Percentiles rank a stretch among this genome's conserved stretches.
Evolutionary conservation across 441 rosid genomes (phyloP).

Genomic region (Pelargonium australe): DNA sequence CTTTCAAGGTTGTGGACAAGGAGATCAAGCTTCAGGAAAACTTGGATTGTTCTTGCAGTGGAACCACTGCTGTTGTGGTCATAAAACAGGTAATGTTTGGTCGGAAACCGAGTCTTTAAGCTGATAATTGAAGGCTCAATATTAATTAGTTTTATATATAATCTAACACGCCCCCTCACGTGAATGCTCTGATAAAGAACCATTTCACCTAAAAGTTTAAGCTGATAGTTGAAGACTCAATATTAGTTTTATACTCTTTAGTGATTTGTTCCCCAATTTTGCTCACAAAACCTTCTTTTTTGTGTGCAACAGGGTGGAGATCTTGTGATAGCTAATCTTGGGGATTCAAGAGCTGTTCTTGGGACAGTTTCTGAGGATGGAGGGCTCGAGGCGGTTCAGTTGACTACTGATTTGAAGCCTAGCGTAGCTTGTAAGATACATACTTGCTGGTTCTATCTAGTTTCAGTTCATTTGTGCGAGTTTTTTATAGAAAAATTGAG

Average conservation of each 20-base stretch:
- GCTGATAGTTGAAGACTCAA: too few species aligned
- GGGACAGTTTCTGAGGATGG: conserved; percentile 45
- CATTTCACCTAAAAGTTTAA: too few species aligned
- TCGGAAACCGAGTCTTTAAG: too few species aligned
- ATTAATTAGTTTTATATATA: too few species aligned
- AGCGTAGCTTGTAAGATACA: conserved; percentile 21
- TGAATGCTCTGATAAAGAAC: background rate
- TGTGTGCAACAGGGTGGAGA: conserved; percentile 45
- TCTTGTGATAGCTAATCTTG: conserved; percentile 75
- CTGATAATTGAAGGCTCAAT: too few species aligned
- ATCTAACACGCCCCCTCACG: too few species aligned
- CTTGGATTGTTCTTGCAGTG: conserved; percentile 61
- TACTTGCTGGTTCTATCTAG: background rate
- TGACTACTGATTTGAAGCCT: conserved; percentile 78
- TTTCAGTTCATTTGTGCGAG: background rate
- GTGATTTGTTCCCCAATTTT: too few species aligned
- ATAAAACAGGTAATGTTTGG: conserved; percentile 41
- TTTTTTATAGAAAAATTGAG: background rate
- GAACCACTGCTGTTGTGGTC: conserved; percentile 73
- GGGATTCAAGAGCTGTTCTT: conserved; percentile 78
- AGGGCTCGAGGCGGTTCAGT: conserved; percentile 37
- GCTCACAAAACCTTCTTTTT: too few species aligned
- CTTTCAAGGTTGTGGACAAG: conserved; percentile 67
- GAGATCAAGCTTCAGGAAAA: conserved; percentile 52
- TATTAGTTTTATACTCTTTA: too few species aligned